These are phyloP conservation scores for Eutrema salsugineum DNA, from an alignment of 441 rosid species.

Conservation along the genomic window DNA sequence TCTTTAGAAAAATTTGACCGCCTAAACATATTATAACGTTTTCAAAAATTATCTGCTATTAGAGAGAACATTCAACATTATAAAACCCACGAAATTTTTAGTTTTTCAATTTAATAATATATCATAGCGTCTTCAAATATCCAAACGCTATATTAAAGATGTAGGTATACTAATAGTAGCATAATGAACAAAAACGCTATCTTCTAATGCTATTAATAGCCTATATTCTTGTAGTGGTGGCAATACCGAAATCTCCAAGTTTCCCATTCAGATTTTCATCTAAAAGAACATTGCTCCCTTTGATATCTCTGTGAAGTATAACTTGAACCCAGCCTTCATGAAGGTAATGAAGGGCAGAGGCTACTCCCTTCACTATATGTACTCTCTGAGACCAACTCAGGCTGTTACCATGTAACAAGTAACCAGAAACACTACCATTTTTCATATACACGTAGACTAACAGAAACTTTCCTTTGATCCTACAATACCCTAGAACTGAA, in stretches of 20 bases:
- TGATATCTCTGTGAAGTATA: background rate
- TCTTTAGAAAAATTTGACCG: too few relatives aligned
- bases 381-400: constrained; percentile 2
- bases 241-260: constrained; percentile 5
- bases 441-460: background rate
- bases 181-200: too few relatives aligned
- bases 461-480: background rate
- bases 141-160: too few relatives aligned
- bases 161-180: too few relatives aligned
- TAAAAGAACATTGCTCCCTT: constrained; percentile 16
- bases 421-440: background rate
- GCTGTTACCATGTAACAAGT: background rate
- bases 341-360: background rate
- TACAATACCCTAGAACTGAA: constrained; percentile 10
- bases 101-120: too few relatives aligned
- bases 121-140: too few relatives aligned
- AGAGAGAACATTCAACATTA: too few relatives aligned
- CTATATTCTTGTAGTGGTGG: too few relatives aligned
- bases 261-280: constrained; percentile 3
- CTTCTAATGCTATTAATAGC: too few relatives aligned
- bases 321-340: constrained; percentile 10
- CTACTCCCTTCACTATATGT: constrained; percentile 9
- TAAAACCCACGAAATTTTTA: too few relatives aligned
- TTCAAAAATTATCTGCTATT: too few relatives aligned
- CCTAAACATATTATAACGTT: too few relatives aligned